These are phyloP conservation scores for Neoboletus brunneissimus DNA, from an alignment of 768 basidiomycete genomes.

Conservation along the genomic window DNA sequence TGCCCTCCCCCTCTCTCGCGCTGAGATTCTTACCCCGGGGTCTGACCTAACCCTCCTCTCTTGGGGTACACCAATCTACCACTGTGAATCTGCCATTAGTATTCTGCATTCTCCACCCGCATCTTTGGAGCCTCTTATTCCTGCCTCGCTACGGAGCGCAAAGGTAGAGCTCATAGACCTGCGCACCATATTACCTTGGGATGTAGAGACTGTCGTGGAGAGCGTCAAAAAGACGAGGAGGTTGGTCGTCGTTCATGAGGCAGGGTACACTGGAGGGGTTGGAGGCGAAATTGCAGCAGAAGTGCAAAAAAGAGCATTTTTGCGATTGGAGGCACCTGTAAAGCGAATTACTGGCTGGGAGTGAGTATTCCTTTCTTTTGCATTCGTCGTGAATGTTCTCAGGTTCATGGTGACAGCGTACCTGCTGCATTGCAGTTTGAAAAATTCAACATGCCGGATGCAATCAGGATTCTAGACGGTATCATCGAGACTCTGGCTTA, in stretches of 20 bases:
- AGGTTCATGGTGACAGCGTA: slow-evolving; percentile 44
- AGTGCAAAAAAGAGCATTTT: slow-evolving; percentile 83
- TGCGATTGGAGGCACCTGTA: slow-evolving; percentile 85
- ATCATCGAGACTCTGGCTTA: slow-evolving; percentile 80
- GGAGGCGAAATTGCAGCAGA: slow-evolving; percentile 92
- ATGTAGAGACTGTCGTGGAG: slow-evolving; percentile 73
- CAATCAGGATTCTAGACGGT: slow-evolving; percentile 78
- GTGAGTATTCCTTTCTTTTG: slow-evolving; percentile 49
- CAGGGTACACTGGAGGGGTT: slow-evolving; percentile 82
- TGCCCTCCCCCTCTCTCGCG: slow-evolving; percentile 75
- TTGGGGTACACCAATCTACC: slow-evolving; percentile 93
- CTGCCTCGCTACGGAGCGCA: slow-evolving; percentile 59
- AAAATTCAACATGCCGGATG: slow-evolving; percentile 90
- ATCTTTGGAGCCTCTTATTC: slow-evolving; percentile 61
- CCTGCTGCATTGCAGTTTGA: slow-evolving; percentile 84
- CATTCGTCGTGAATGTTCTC: neutral
- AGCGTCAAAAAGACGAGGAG: slow-evolving; percentile 85
- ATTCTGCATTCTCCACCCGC: slow-evolving; percentile 67
- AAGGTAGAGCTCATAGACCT: slow-evolving; percentile 89
- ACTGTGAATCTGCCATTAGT: slow-evolving; percentile 80
- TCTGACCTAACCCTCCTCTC: slow-evolving; percentile 85
- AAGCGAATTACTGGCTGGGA: slow-evolving; percentile 91
- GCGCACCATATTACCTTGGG: slow-evolving; percentile 87
- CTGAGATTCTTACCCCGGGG: slow-evolving; percentile 72
- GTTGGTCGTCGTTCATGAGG: slow-evolving; percentile 89